phyloP scores from a whole-genome alignment of 257 asterid species.

The Echites panduratus region DNA sequence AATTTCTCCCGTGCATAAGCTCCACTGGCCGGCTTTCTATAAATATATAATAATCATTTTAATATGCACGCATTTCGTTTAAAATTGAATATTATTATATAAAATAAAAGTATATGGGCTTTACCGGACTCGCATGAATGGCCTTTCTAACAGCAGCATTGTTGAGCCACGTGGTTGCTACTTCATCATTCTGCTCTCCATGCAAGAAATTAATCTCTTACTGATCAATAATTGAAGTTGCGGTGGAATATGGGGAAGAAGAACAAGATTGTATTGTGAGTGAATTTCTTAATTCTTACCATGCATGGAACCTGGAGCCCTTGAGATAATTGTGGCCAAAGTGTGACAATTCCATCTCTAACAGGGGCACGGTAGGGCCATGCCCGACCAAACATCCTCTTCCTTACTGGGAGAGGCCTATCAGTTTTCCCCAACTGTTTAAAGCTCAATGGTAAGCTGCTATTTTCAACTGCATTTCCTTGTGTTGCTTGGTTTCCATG shows the following conservation, averaged over 20 bases:
- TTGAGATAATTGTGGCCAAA: slow-evolving; percentile 39
- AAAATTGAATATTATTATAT: not conserved
- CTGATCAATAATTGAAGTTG: too few species aligned
- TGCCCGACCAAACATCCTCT: slow-evolving; percentile 53
- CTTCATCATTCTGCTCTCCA: slow-evolving; percentile 32
- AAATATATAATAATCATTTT: not conserved
- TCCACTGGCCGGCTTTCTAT: slow-evolving; percentile 44
- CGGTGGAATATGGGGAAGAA: too few species aligned
- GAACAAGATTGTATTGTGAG: too few species aligned
- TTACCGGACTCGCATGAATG: slow-evolving; percentile 46
- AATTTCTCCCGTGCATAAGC: slow-evolving; percentile 21
- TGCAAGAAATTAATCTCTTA: not conserved
- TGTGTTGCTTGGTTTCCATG: slow-evolving; percentile 8
- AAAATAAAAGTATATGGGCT: not conserved
- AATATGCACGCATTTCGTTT: too few species aligned
- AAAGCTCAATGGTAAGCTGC: slow-evolving; percentile 44
- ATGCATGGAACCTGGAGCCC: slow-evolving; percentile 31
- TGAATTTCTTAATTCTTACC: slow-evolving; percentile 17
- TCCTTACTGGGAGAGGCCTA: slow-evolving; percentile 47
- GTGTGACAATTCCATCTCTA: slow-evolving; percentile 35
- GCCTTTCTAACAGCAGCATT: slow-evolving; percentile 38
- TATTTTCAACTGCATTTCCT: slow-evolving; percentile 5
- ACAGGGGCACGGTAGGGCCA: slow-evolving; percentile 62
- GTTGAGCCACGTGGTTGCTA: slow-evolving; percentile 50
- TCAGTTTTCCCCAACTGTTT: slow-evolving; percentile 39